A percentile compares a stretch with the other conserved stretches of the same genome.
phyloP scores from a whole-genome alignment of 176 grass and related monocot species.

The Aegilops tauschii region DNA sequence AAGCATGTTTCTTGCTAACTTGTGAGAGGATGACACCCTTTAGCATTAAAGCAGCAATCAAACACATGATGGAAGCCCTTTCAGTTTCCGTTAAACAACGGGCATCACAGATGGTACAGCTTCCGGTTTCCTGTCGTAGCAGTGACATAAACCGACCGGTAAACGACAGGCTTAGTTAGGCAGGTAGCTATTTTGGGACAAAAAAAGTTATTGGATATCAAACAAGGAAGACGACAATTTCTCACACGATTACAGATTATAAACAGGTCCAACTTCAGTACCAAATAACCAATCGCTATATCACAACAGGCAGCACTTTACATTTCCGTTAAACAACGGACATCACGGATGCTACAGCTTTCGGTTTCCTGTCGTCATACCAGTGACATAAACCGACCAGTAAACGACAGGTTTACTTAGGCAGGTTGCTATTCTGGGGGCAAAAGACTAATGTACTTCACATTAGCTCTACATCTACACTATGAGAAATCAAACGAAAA shows the following conservation, averaged over 20 bases:
- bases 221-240: no score
- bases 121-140: background rate
- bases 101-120: background rate
- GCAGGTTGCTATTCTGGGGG: background rate
- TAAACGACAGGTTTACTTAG: background rate
- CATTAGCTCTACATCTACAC: background rate
- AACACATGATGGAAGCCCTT: background rate
- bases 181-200: background rate
- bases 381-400: background rate
- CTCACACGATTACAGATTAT: no score
- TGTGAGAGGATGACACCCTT: background rate
- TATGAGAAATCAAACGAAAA: background rate
- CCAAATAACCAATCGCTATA: no score
- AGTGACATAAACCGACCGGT: background rate
- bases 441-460: background rate
- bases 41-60: background rate
- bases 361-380: background rate
- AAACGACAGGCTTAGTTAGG: background rate
- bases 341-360: background rate
- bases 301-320: background rate
- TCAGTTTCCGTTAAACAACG: background rate
- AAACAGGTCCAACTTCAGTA: no score
- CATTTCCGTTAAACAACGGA: background rate
- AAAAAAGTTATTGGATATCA: background rate
- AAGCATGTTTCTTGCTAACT: background rate